Percentiles rank a stretch among this genome's conserved stretches.
Evolutionary conservation across 768 basidiomycete genomes (phyloP).

Genomic region (Boletus rubescentipes): DNA sequence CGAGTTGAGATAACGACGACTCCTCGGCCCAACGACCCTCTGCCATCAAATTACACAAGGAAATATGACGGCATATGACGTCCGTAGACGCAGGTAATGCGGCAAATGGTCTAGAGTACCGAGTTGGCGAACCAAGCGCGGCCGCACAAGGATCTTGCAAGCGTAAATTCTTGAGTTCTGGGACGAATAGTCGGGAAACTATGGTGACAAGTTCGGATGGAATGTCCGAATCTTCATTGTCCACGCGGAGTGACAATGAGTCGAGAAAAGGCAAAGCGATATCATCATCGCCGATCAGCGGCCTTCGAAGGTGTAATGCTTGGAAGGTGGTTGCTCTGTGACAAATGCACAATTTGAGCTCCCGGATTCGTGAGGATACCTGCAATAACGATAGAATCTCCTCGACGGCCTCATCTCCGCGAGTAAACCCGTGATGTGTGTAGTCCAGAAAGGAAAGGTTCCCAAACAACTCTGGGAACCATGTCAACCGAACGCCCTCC

Average conservation of each 20-base stretch:
- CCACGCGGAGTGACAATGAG: conserved; percentile 49
- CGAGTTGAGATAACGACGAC: conserved; percentile 11
- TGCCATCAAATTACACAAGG: conserved; percentile 10
- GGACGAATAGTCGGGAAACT: conserved; percentile 49
- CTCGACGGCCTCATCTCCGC: conserved; percentile 51
- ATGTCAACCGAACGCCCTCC: conserved; percentile 63
- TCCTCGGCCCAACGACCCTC: conserved; percentile 32
- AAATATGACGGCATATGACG: conserved; percentile 4
- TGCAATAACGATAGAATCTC: conserved; percentile 60
- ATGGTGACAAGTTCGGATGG: conserved; percentile 58
- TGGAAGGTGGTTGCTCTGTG: conserved; percentile 30
- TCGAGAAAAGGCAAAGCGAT: conserved; percentile 47
- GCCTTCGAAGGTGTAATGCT: conserved; percentile 11
- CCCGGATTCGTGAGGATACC: conserved; percentile 50
- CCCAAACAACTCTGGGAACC: conserved; percentile 60
- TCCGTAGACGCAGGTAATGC: conserved; percentile 31
- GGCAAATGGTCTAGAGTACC: conserved; percentile 35
- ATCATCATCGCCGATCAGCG: conserved; percentile 28
- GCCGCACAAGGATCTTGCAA: conserved; percentile 42
- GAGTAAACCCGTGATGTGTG: conserved; percentile 68
- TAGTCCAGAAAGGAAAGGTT: conserved; percentile 68
- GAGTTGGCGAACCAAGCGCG: background rate
- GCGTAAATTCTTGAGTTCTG: conserved; percentile 45
- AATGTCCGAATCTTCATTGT: conserved; percentile 58
- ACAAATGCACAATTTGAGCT: conserved; percentile 58